phyloP scores from a whole-genome alignment of 208 protist genomes.

The Zelonia costaricensis region DNA sequence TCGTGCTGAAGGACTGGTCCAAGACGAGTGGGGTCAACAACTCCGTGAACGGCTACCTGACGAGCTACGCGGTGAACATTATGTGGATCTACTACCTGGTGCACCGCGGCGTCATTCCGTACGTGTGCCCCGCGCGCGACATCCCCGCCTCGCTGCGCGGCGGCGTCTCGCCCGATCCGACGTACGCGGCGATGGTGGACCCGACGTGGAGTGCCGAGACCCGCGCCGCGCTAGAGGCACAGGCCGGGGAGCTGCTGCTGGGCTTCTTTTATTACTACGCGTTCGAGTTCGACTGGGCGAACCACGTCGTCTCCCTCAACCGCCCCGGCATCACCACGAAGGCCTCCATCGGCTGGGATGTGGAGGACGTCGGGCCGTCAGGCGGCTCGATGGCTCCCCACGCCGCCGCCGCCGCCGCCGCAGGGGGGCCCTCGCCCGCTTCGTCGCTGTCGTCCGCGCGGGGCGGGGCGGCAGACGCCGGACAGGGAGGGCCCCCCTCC shows the following conservation, averaged over 20 bases:
- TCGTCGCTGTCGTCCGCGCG: background rate
- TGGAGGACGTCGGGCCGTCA: conserved; percentile 45
- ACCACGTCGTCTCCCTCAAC: conserved; percentile 89
- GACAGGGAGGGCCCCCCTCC: too few species aligned
- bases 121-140: conserved; percentile 73
- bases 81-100: conserved; percentile 94
- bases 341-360: conserved; percentile 70
- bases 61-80: conserved; percentile 91
- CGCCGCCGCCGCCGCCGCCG: background rate
- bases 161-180: conserved; percentile 37
- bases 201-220: conserved; percentile 25
- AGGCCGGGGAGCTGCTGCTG: conserved; percentile 79
- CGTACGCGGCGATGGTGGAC: conserved; percentile 67
- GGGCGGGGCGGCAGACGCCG: too few species aligned
- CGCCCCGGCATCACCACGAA: conserved; percentile 78
- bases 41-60: conserved; percentile 88
- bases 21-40: conserved; percentile 92
- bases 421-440: background rate
- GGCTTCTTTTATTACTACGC: conserved; percentile 93
- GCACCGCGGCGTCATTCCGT: conserved; percentile 65
- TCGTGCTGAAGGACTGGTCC: conserved; percentile 92
- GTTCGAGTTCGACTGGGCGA: conserved; percentile 86
- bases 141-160: conserved; percentile 61
- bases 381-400: background rate
- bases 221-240: conserved; percentile 30